Conservation (phyloP, 2,329 filamentous ascomycete species). For the Fusarium denticulatum region DNA sequence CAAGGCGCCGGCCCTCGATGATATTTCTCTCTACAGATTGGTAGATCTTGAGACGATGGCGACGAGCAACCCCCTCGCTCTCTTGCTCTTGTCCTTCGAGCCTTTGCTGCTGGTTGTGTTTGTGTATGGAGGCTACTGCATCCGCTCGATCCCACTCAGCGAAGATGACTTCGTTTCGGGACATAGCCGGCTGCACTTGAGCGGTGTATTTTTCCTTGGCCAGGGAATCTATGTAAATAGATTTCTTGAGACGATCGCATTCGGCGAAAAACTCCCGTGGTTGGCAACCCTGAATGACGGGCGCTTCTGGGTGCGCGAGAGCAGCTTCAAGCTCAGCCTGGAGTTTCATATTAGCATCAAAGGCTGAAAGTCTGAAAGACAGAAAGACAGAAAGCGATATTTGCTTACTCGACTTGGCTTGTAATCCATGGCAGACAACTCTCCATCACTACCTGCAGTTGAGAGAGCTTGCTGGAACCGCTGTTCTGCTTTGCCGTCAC, state of each 20-base stretch:
- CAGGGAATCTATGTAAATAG: not conserved
- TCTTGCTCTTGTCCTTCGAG: not conserved
- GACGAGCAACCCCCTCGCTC: not conserved
- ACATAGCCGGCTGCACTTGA: not conserved
- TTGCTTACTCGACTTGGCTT: not conserved
- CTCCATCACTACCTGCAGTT: not conserved
- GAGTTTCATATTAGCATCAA: not conserved
- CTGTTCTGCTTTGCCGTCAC: not conserved
- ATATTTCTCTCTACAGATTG: not conserved
- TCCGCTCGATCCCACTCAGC: slow-evolving; percentile 4
- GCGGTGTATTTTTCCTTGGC: not conserved
- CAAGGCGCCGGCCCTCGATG: not conserved
- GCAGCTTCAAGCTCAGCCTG: not conserved
- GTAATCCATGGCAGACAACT: not conserved
- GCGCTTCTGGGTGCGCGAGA: not conserved
- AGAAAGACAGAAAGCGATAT: not conserved
- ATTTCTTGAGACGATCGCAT: not conserved
- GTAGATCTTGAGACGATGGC: slow-evolving; percentile 2
- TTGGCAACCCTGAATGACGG: not conserved
- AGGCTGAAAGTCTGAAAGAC: not conserved
- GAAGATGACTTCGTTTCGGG: not conserved
- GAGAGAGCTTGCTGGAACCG: not conserved
- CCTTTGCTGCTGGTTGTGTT: not conserved
- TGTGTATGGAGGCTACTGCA: not conserved
- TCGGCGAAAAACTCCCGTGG: not conserved